phyloP scores from a whole-genome alignment of 345 rosid species.

The Brassica incana region DNA sequence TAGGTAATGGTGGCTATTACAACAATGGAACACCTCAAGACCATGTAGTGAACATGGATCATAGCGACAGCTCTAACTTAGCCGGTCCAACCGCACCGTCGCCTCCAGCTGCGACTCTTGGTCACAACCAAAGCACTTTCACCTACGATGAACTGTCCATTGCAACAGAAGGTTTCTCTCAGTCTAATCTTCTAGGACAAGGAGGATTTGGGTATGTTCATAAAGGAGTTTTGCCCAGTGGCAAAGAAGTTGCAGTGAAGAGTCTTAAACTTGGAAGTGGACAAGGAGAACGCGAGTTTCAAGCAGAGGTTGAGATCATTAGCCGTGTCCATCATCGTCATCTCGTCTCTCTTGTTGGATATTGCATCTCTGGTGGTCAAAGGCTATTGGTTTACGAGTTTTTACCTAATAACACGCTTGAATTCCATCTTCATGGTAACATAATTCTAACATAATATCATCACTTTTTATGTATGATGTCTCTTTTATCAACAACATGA shows the following conservation, averaged over 20 bases:
- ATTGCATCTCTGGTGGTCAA: constrained; percentile 57
- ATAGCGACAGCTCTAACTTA: no score
- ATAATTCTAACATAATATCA: background rate
- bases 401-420: constrained; percentile 71
- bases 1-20: constrained; percentile 43
- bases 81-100: constrained; percentile 35
- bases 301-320: constrained; percentile 88
- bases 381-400: constrained; percentile 74
- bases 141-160: constrained; percentile 65
- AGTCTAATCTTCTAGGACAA: constrained; percentile 64
- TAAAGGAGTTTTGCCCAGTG: constrained; percentile 69
- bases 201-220: constrained; percentile 92
- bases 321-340: constrained; percentile 95
- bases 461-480: background rate
- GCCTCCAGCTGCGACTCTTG: constrained; percentile 50
- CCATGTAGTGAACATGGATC: constrained; percentile 25
- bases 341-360: constrained; percentile 89
- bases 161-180: constrained; percentile 70
- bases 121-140: constrained; percentile 62
- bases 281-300: constrained; percentile 79
- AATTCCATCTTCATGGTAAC: constrained; percentile 78
- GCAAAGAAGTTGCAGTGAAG: constrained; percentile 88
- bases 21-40: constrained; percentile 25
- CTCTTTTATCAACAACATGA: constrained; percentile 2
- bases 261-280: constrained; percentile 76